Evolutionary conservation across 306 rosid species (phyloP).

Genomic region (Psophocarpus tetragonolobus): DNA sequence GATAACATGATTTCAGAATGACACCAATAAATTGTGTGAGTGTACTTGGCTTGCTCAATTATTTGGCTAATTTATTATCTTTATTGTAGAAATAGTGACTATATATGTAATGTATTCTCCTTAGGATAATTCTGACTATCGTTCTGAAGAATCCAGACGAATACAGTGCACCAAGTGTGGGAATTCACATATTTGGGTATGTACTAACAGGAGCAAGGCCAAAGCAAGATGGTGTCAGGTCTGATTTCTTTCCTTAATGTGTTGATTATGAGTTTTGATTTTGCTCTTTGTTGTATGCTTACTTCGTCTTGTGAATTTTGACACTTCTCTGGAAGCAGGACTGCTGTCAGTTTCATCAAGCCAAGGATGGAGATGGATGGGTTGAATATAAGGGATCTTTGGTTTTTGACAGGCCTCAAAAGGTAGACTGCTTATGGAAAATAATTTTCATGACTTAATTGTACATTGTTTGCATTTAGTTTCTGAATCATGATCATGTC

Average conservation of each 20-base stretch:
- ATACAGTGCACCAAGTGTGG: conserved; percentile 97
- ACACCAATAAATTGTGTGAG: background rate
- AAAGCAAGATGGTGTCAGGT: conserved; percentile 99
- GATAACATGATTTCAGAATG: conserved; percentile 1
- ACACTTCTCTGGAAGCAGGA: conserved; percentile 60
- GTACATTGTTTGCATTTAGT: conserved; percentile 7
- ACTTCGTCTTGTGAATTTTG: conserved; percentile 14
- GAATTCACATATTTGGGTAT: conserved; percentile 95
- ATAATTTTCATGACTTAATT: background rate
- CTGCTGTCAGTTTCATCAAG: conserved; percentile 98
- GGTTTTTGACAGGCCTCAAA: conserved; percentile 78
- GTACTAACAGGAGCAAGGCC: conserved; percentile 88
- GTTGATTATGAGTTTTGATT: background rate
- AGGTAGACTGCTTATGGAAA: conserved; percentile 46
- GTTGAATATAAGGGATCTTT: conserved; percentile 93
- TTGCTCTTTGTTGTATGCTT: conserved; percentile 5
- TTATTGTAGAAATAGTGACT: conserved; percentile 22
- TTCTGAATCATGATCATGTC: conserved; percentile 35
- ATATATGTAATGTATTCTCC: conserved; percentile 30
- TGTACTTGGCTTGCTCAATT: conserved; percentile 9
- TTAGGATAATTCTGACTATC: conserved; percentile 72
- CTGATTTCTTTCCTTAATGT: conserved; percentile 26
- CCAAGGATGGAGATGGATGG: conserved; percentile 99
- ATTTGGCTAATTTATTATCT: background rate
- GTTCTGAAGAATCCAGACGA: conserved; percentile 88